These are phyloP conservation scores for Leccinum fibrillosum DNA, from an alignment of 768 basidiomycete genomes.

Conservation along the genomic window DNA sequence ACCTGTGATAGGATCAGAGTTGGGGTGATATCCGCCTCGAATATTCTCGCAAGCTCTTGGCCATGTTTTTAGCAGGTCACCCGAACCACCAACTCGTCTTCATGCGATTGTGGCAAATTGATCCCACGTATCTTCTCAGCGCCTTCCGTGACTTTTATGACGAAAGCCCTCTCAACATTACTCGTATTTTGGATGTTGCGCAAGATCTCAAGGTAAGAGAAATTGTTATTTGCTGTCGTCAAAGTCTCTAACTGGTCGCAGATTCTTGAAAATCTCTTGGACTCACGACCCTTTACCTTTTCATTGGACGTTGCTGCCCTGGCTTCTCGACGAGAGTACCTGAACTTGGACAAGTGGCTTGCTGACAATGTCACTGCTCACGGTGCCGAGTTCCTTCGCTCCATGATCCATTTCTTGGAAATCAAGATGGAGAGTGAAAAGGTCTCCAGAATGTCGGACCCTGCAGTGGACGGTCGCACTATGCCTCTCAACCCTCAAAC, in stretches of 20 bases:
- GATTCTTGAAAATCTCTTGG: slow-evolving; percentile 91
- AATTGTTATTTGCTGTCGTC: slow-evolving; percentile 4
- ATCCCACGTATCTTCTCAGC: slow-evolving; percentile 79
- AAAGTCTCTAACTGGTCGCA: slow-evolving; percentile 27
- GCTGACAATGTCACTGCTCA: slow-evolving; percentile 81
- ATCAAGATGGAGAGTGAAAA: slow-evolving; percentile 93
- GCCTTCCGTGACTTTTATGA: slow-evolving; percentile 92
- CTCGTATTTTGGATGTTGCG: slow-evolving; percentile 90
- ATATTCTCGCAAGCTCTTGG: slow-evolving; percentile 79
- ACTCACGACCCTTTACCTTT: slow-evolving; percentile 84
- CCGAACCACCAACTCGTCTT: slow-evolving; percentile 97
- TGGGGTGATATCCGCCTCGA: slow-evolving; percentile 90
- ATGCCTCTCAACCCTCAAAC: slow-evolving; percentile 86
- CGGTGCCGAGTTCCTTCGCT: slow-evolving; percentile 81
- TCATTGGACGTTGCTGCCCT: slow-evolving; percentile 92
- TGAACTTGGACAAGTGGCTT: slow-evolving; percentile 97
- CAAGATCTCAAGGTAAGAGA: slow-evolving; percentile 82
- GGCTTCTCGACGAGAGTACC: slow-evolving; percentile 88
- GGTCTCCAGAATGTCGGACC: slow-evolving; percentile 68
- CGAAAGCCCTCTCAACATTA: slow-evolving; percentile 90
- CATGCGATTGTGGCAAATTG: slow-evolving; percentile 92
- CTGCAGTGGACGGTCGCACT: slow-evolving; percentile 72
- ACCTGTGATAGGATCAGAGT: slow-evolving; percentile 53
- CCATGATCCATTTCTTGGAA: slow-evolving; percentile 85
- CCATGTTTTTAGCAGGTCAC: slow-evolving; percentile 88